Base-by-base conservation (phyloP, 805 yeast species). In the Pichia ethanolica region DNA sequence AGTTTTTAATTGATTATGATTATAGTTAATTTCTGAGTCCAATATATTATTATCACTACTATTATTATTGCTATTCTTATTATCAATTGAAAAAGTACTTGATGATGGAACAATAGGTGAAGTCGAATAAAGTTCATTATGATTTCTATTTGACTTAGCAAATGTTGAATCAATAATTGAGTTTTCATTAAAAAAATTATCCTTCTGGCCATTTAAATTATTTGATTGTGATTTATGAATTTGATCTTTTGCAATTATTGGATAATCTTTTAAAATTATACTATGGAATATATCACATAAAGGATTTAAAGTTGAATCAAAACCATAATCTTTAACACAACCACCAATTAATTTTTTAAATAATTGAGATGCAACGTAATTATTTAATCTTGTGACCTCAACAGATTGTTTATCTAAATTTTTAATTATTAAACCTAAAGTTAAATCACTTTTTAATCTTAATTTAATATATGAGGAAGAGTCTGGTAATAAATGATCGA, bases 261-360 rank as follows among this genome's bases (percentile, higher is more conserved):
- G 91, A 59, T 82, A 85, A 53, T 83, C 89, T 40, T 71, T 71
- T 38, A 81, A 60, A 6, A 86, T 71, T 32, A 77, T 66, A 47
- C 76, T 81, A 60, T 82, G 83, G 56, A 84, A 77, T 3, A 86
- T 73, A 55, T 85, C 91, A 53, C 86, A 77, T 30, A 88, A 63
- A 3, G 86, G 82, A 51, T 73, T 73, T 50, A 85, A 67, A n/a
- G 82, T 72, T 3, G 74, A 61, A 58, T 88, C 89, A 61, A 87
- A 87, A 1, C 95, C 95, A 68, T 82, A 87, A 64, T 87, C 95
- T 53, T 80, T 82, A 36, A 84, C 74, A 52, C 88, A 76, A 9
- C 84, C 82, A 3, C 93, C 95, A 25, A 86, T 60, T 28, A 83
- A 60, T 37, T 81, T 77, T 56, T 74, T 74, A 42, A 85, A 67